phyloP scores from a whole-genome alignment of 306 rosid genomes.

The Cicer arietinum region DNA sequence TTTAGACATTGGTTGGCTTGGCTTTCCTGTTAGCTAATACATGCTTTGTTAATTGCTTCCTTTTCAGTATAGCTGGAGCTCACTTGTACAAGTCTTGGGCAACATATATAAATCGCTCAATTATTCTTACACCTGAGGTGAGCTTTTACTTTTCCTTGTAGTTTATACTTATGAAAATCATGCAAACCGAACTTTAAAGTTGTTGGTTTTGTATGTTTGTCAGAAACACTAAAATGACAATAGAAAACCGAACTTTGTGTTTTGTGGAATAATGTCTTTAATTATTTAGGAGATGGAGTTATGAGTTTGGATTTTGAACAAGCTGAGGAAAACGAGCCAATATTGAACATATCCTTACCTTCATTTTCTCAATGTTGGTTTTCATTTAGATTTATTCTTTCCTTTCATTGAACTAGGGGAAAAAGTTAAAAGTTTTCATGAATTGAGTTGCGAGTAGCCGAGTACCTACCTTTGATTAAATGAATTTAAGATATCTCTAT shows the following conservation, averaged over 20 bases:
- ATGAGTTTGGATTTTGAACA: too few relatives aligned
- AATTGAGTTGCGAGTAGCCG: background rate
- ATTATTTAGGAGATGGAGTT: too few relatives aligned
- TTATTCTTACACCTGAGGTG: constrained; percentile 95
- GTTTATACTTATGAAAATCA: too few relatives aligned
- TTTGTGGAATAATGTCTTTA: too few relatives aligned
- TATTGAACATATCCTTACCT: too few relatives aligned
- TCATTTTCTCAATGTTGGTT: constrained; percentile 8
- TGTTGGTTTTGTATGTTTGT: too few relatives aligned
- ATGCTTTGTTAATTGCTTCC: constrained; percentile 26
- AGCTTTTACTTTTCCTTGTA: constrained; percentile 22
- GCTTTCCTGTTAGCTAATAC: constrained; percentile 23
- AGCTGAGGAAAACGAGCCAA: too few relatives aligned
- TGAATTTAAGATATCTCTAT: background rate
- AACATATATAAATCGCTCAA: constrained; percentile 81
- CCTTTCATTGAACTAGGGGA: background rate
- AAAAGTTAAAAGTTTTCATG: background rate
- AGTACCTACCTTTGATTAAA: constrained; percentile 9
- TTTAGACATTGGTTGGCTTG: background rate
- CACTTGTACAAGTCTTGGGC: constrained; percentile 94
- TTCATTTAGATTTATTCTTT: background rate
- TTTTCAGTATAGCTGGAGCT: constrained; percentile 94
- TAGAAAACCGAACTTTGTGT: too few relatives aligned
- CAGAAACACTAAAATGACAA: too few relatives aligned
- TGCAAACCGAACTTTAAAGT: too few relatives aligned